Evolutionary conservation across 2,329 filamentous ascomycete species (phyloP), one percentile per base, ranked within the genome.

Genomic region (Venturia pyrina): DNA sequence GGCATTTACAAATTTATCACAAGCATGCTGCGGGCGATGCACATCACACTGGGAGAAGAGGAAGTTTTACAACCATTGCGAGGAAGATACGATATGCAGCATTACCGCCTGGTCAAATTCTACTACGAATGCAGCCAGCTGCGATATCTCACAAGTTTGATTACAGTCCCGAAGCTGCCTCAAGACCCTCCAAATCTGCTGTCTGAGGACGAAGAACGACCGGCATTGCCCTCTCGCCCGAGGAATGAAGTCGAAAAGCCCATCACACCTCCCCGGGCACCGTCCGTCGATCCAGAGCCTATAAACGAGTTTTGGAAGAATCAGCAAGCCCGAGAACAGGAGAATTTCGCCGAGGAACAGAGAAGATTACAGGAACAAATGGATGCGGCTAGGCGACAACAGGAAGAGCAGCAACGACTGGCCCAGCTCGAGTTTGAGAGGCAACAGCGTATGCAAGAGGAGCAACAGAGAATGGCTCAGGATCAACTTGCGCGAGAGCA

Each of bases 1-100:
- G 95, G 95, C 61, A 98, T 99, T 71, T 99, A 99, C 83, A 98
- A 98, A 78, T 99, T 99, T 76, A 93, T 97, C 70, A 99, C 95
- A 0, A 99, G 95, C 88, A 99, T 99, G 95, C 79, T 99, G 68
- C 87, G 95, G 66, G 95, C 95, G 19, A 97, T 99, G 93, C 93
- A 99, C 76, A 93, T 90, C 2, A 92, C 60, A 13, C 95, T 95
- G 15, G 93, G 95, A 66, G 95, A 99, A 72, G 90, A 96, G 69
- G 95, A 97, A 67, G 93, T 92, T 7, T 83, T 99, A 60, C 89
- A 93, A 69, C 95, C 93, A 0, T 85, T 99, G 7, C 88, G 93
- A 66, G 86, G 88, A 68, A 85, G 93, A 72, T 99, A 98, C 75
- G 89, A 97, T 75, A 92, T 95, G 17, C 95, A 98, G 74, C 95